Evolutionary conservation across 2,329 filamentous ascomycete species (phyloP).

Genomic region (Stachybotrys elegans): DNA sequence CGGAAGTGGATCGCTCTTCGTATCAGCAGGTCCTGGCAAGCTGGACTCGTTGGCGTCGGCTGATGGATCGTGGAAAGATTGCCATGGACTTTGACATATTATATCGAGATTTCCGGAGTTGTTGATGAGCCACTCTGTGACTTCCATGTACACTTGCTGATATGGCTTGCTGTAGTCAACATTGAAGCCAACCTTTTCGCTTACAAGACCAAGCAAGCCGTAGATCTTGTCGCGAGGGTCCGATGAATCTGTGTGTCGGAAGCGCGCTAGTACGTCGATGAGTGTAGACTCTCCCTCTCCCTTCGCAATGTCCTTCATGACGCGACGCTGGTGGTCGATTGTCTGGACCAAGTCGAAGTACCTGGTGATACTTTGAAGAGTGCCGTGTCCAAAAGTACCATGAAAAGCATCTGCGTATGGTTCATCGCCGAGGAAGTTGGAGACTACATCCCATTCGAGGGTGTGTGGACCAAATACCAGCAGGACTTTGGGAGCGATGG

Average conservation of each 20-base stretch:
- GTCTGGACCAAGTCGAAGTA: background rate
- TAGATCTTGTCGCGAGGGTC: background rate
- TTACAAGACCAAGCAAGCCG: background rate
- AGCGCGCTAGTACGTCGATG: background rate
- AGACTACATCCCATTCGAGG: background rate
- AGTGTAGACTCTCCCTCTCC: background rate
- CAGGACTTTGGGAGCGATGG: background rate
- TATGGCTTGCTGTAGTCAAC: background rate
- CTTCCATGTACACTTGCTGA: background rate
- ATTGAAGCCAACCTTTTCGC: background rate
- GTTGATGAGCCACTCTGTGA: background rate
- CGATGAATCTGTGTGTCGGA: background rate
- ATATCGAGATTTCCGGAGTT: background rate
- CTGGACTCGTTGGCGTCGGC: background rate
- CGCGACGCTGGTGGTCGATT: background rate
- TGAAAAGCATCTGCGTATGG: background rate
- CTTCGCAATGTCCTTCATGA: background rate
- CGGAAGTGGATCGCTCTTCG: background rate
- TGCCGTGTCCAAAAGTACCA: background rate
- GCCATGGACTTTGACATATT: background rate
- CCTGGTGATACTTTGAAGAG: background rate
- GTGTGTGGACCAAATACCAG: background rate
- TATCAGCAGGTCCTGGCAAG: no score
- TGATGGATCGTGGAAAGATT: background rate
- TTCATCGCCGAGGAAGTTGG: background rate